These are phyloP conservation scores for Hypomontagnella monticulosa DNA, from an alignment of 495 filamentous ascomycete species.

Conservation along the genomic window DNA sequence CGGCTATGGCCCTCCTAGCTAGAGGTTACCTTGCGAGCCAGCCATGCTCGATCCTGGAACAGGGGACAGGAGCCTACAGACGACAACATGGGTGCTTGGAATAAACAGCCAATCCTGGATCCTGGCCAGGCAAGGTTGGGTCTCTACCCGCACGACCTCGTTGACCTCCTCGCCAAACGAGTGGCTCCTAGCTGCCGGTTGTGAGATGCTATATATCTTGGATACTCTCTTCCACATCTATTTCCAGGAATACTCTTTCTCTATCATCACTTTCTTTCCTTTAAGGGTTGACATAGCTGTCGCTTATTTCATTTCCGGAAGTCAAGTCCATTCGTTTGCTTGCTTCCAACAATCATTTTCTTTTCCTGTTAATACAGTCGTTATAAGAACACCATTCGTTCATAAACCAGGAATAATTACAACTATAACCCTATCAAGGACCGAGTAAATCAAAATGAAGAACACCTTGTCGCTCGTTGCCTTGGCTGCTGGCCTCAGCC, in stretches of 20 bases:
- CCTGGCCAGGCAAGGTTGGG: slow-evolving; percentile 28
- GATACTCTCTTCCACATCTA: slow-evolving; percentile 32
- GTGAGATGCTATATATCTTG: slow-evolving; percentile 46
- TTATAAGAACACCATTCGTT: slow-evolving; percentile 46
- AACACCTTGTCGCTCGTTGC: slow-evolving; percentile 59
- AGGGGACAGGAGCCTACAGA: slow-evolving; percentile 31
- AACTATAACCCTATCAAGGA: slow-evolving; percentile 15
- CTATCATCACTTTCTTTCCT: slow-evolving; percentile 50
- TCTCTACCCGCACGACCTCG: slow-evolving; percentile 24
- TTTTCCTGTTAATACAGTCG: slow-evolving; percentile 38
- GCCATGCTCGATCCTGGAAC: slow-evolving; percentile 37
- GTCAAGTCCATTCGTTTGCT: slow-evolving; percentile 68
- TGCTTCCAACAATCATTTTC: slow-evolving; percentile 52
- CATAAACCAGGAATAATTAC: slow-evolving; percentile 40
- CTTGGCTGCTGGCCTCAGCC: slow-evolving; percentile 64
- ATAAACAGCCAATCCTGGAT: slow-evolving; percentile 38
- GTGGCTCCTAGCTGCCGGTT: slow-evolving; percentile 28
- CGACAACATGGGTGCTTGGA: slow-evolving; percentile 32
- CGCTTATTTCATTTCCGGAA: slow-evolving; percentile 49
- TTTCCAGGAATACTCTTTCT: slow-evolving; percentile 36
- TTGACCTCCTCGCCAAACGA: slow-evolving; percentile 34
- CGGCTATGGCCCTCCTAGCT: slow-evolving; percentile 32
- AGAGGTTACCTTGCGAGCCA: slow-evolving; percentile 21
- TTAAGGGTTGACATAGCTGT: slow-evolving; percentile 43
- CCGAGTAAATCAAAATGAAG: slow-evolving; percentile 57